Evolutionary conservation across 139 green algal species (phyloP), one percentile per base, ranked within the genome.

Genomic region (Volvox reticuliferus): DNA sequence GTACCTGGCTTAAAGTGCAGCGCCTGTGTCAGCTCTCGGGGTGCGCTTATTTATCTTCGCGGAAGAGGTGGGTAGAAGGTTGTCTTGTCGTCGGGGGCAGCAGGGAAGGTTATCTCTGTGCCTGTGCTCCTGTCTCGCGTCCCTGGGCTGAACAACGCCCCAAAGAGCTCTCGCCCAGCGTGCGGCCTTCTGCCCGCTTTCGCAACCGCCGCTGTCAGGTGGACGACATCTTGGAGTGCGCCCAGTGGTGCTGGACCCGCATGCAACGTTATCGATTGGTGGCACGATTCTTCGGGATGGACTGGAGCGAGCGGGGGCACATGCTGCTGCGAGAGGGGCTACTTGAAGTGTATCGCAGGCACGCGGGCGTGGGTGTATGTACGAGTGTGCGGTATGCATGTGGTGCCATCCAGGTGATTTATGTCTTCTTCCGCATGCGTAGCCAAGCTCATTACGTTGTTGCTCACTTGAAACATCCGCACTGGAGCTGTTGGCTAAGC

Each of bases 321-420:
- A 13, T 12, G 82, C 63, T 88, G 82, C 63, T 88, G 62, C 62
- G 63, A 28, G 82, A 88, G 82, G 82, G 82, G 21, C 82, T 88
- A 32, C 63, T 88, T 61, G 33, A 78, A 24, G 63, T 88, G 82
- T 88, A 88, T 62, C 82, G 82, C 32, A 78, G 82, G 82, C 78
- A 26, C 1, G 82, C 2, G 82, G 6, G 82, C 0, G 61, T 32
- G n/a, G 26, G 28, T n/a, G 14, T 61, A 26, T 75, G 50, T n/a
- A 14, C 28, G 24, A 12, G 3, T 13, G 50, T 50, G 28, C 1
- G 28, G 55, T 17, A 35, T 37, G 12, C 32, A 3, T 55, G 76
- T 19, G 76, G 16, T 21, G 78, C 18, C 21, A 17, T 32, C 44
- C 30, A 24, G 75, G 32, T 17, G 28, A 61, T 33, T 37, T 73